Evolutionary conservation across 2,329 filamentous ascomycete species (phyloP).

Genomic region (Hymenoscyphus linearis): DNA sequence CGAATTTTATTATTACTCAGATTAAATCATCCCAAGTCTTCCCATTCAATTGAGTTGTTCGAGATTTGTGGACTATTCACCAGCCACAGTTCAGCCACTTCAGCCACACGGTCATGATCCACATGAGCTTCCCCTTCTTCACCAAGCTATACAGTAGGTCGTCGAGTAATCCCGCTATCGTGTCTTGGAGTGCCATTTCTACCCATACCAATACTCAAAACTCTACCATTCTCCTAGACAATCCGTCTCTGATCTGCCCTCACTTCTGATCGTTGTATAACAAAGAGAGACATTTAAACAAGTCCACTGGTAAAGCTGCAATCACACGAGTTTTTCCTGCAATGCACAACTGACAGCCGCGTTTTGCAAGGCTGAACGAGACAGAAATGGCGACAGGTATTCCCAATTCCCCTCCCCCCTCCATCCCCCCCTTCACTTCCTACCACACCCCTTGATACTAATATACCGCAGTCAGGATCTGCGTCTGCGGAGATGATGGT

Average conservation of each 20-base stretch:
- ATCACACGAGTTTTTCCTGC: neutral
- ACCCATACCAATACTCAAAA: neutral
- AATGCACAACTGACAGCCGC: slow-evolving; percentile 20
- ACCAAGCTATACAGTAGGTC: too few relatives aligned
- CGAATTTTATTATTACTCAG: too few relatives aligned
- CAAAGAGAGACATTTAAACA: neutral
- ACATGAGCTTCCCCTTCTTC: too few relatives aligned
- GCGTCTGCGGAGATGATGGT: slow-evolving; percentile 92
- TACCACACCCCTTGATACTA: slow-evolving; percentile 10
- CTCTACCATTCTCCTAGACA: neutral
- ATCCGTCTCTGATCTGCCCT: neutral
- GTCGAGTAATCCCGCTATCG: too few relatives aligned
- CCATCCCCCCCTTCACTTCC: neutral
- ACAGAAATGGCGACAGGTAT: slow-evolving; percentile 29
- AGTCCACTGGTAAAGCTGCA: neutral
- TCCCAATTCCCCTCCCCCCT: neutral
- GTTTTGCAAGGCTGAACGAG: slow-evolving; percentile 24
- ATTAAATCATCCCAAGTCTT: too few relatives aligned
- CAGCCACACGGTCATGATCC: too few relatives aligned
- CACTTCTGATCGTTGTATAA: neutral
- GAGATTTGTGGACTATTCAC: too few relatives aligned
- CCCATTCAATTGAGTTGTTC: too few relatives aligned
- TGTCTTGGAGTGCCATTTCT: neutral
- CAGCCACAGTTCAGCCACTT: too few relatives aligned
- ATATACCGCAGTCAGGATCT: slow-evolving; percentile 67